Evolutionary conservation across 1,139 yeast genomes (phyloP), one percentile per base, ranked within the genome.

Genomic region (Wickerhamiella pararugosa): DNA sequence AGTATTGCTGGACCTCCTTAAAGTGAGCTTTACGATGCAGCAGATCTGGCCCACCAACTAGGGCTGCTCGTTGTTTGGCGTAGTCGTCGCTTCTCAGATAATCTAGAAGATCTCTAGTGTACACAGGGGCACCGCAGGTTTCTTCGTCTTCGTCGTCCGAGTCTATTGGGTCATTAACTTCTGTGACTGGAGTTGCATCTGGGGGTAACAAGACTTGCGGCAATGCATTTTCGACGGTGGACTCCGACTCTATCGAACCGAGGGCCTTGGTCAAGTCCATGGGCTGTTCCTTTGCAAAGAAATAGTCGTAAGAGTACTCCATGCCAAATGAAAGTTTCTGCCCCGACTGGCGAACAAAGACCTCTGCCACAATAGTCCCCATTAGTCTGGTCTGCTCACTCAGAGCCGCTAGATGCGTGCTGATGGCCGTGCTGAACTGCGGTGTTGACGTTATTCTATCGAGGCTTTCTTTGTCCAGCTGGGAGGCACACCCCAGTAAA

Each of bases 41-140:
- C 42, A 79, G 62, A 1, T 68, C 66, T 0, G 83, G 72, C 0
- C 79, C 82, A 15, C 58, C 47, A 1, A 54, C 53, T n/a, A 77
- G 63, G 0, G 80, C 82, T 7, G 68, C 46, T 34, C 61, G 56
- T 30, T 65, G 66, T 61, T 72, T 76, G 31, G 73, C 77, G 50
- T 64, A 71, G 0, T 78, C 71, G 42, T 75, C 78, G 0, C 55
- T 25, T 45, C 45, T 54, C 10, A 80, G 55, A 49, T 77, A 79
- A 7, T 61, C 61, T n/a, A 77, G 49, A n/a, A 79, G 59, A 41
- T 76, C 82, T 46, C 73, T 72, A 28, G 80, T 62, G 51, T 78
- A 80, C 2, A 77, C 65, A 0, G 87, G 87, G 4, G 66, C 60
- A 6, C 59, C 55, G 15, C 36, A 39, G 6, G 38, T 43, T 27